Base-by-base conservation (phyloP, 805 yeast genomes). In the Ogataea minuta region DNA sequence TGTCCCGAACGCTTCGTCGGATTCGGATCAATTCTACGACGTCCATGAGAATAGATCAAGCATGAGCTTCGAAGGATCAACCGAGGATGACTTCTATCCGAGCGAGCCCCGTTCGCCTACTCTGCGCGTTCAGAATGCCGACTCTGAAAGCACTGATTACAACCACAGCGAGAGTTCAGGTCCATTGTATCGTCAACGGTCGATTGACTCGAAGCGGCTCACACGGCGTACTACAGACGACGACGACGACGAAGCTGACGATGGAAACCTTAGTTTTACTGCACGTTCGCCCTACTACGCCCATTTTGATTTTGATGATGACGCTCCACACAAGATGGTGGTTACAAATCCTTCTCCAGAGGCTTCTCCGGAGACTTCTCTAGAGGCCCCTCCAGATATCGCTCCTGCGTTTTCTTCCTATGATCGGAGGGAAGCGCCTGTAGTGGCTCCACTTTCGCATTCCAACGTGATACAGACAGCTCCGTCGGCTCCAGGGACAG, bases 351-450 rank as follows among this genome's bases (percentile, higher is more conserved):
- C 49, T 6, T 47, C 57, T 4, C 43, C 36, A 14, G 48, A 40
- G 17, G 23, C 29, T 32, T 27, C 37, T 6, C 30, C 39, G 27
- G n/a, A n/a, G n/a, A n/a, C n/a, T n/a, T n/a, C n/a, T n/a, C n/a
- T n/a, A n/a, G n/a, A n/a, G n/a, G n/a, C 49, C 4, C 45, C 57
- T 4, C 43, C 36, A 14, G 48, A 40, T 13, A 20, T 27, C 35
- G 27, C 37, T 6, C 30, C 39, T 24, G n/a, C 43, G 5, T 14
- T 28, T 14, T 27, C 26, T 9, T 27, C 58, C 3, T 68, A 70
- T 45, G 74, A 70, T 43, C 57, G 73, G 37, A 45, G 73, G 34
- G 69, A 65, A 24, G 59, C 57, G 20, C 64, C 63, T 3, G 49
- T 53, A 3, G 67, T 65, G 16, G 61, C 31, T 1, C 64, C 63